Conservation (phyloP, 1,284 basidiomycete genomes). For the Heterobasidion occidentale region DNA sequence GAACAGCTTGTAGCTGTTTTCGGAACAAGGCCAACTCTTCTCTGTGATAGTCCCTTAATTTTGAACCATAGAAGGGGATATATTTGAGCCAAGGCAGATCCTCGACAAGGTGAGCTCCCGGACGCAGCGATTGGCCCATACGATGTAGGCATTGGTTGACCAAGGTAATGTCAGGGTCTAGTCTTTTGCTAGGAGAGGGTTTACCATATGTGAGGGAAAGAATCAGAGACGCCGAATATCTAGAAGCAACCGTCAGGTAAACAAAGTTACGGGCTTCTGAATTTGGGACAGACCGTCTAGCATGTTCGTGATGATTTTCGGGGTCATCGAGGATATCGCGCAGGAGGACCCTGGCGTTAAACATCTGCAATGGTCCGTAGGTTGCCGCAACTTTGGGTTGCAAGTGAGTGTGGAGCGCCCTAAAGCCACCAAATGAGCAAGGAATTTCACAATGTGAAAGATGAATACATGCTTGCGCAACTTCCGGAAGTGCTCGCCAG, state of each 20-base stretch:
- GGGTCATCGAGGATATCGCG: conserved; percentile 45
- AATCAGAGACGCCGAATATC: conserved; percentile 57
- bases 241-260: conserved; percentile 15
- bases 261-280: neutral
- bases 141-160: conserved; percentile 41
- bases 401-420: conserved; percentile 45
- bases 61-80: conserved; percentile 49
- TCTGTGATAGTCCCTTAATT: conserved; percentile 40
- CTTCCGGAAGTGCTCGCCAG: conserved; percentile 16
- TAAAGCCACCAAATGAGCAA: conserved; percentile 1
- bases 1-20: conserved; percentile 36
- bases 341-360: conserved; percentile 38
- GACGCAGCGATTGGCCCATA: conserved; percentile 41
- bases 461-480: conserved; percentile 14
- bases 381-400: conserved; percentile 36
- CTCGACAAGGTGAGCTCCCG: conserved; percentile 56
- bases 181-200: conserved; percentile 34
- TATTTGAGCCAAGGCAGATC: conserved; percentile 45
- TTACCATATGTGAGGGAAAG: conserved; percentile 63
- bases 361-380: conserved; percentile 39
- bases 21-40: conserved; percentile 54
- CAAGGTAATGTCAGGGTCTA: conserved; percentile 48
- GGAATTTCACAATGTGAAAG: neutral
- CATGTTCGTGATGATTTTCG: conserved; percentile 41
- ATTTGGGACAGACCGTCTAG: conserved; percentile 30